A percentile compares a stretch with the other conserved stretches of the same genome.
Evolutionary conservation across 176 grass and related monocot genomes (phyloP).

Genomic region (Musa acuminata): DNA sequence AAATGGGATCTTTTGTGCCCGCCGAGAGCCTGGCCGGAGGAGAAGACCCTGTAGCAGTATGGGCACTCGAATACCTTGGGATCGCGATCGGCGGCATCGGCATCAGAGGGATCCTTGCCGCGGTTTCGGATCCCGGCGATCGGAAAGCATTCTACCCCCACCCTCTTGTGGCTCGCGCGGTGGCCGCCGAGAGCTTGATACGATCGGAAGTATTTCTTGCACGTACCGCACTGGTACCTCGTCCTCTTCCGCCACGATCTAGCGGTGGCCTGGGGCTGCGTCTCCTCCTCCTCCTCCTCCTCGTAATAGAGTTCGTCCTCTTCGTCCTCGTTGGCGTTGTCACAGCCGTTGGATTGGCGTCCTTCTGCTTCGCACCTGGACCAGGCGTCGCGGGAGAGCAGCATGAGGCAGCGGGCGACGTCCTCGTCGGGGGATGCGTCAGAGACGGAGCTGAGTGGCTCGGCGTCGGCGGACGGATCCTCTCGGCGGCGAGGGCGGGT

Average conservation of each 20-base stretch:
- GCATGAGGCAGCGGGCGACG: slow-evolving; percentile 50
- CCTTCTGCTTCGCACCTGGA: neutral
- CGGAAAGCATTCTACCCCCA: neutral
- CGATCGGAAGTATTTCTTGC: slow-evolving; percentile 79
- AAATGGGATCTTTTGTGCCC: slow-evolving; percentile 47
- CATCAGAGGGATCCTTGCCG: neutral
- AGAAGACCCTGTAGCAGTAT: slow-evolving; percentile 39
- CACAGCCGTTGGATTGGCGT: neutral
- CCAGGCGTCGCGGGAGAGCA: slow-evolving; percentile 67
- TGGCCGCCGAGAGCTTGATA: slow-evolving; percentile 86
- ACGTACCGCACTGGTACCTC: slow-evolving; percentile 49
- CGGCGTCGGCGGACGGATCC: slow-evolving; percentile 14
- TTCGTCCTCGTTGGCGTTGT: neutral
- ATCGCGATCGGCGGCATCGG: neutral
- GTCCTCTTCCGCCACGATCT: slow-evolving; percentile 2
- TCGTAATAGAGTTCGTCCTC: neutral
- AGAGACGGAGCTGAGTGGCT: slow-evolving; percentile 50
- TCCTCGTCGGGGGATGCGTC: slow-evolving; percentile 57
- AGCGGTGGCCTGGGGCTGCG: neutral
- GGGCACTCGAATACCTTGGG: slow-evolving; percentile 29
- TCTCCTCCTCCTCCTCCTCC: neutral
- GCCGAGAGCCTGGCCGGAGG: slow-evolving; percentile 36
- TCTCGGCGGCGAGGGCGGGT: neutral
- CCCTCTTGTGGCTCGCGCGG: slow-evolving; percentile 66
- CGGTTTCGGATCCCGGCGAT: neutral